Evolutionary conservation across 2,329 filamentous ascomycete species (phyloP).

Genomic region (Cladorrhinum sp.): DNA sequence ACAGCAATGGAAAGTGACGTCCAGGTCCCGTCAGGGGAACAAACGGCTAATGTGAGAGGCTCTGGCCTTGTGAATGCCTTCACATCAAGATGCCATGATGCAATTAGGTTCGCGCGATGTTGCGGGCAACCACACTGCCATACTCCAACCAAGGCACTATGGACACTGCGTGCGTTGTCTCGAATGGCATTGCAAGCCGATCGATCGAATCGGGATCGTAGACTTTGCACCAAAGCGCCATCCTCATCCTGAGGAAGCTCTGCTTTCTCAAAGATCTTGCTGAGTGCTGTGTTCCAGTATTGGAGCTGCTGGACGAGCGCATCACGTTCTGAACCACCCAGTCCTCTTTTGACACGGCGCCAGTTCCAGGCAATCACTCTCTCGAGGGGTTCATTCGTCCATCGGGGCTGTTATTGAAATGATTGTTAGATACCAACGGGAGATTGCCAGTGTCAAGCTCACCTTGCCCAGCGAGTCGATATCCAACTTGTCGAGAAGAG

Average conservation of each 20-base stretch:
- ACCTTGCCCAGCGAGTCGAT: neutral
- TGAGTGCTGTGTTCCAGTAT: neutral
- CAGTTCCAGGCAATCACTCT: neutral
- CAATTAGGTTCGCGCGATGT: neutral
- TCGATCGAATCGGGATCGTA: neutral
- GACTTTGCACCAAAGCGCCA: neutral
- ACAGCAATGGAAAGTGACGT: neutral
- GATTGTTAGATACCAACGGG: neutral
- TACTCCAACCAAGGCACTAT: neutral
- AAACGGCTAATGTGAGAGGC: neutral
- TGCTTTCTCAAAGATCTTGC: neutral
- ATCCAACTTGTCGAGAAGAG: neutral
- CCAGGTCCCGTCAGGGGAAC: neutral
- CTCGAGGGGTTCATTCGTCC: neutral
- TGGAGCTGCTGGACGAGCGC: neutral
- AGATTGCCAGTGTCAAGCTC: neutral
- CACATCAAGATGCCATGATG: neutral
- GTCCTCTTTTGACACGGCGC: neutral
- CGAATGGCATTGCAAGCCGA: neutral
- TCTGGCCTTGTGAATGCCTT: neutral
- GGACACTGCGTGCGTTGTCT: neutral
- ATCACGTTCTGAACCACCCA: neutral
- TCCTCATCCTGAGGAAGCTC: neutral
- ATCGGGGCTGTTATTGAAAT: neutral
- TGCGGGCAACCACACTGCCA: neutral